Base-by-base conservation (phyloP, 1,284 basidiomycete species). In the Cutaneotrichosporon arboriforme region DNA sequence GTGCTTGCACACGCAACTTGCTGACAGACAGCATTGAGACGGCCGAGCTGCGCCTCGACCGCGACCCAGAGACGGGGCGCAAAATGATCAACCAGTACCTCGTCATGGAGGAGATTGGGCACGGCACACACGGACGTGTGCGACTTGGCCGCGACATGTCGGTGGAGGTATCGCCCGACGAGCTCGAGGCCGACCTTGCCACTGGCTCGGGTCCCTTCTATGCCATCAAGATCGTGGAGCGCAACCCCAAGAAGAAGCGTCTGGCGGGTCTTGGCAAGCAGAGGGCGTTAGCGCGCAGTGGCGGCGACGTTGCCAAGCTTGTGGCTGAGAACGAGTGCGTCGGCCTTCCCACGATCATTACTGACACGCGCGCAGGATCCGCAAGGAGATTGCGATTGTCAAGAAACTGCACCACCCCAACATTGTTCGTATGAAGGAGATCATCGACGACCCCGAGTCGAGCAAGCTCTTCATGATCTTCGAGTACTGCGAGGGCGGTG, bases 371-470 rank as follows among this genome's bases (percentile, higher is more conserved):
- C 51, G 20, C 55, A 76, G 73, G 52, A 73, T 77, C 36, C 85
- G 83, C 36, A 87, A 86, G 43, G 92, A 98, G 76, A 97, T 98
- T 59, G 94, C 93, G 5, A 94, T 98, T 72, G 92, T 98, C 87
- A 97, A 97, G 77, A 93, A 96, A 69, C 85, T 89, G 68, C 79
- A 85, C 55, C 93, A 98, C 71, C 85, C 87, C 0, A 87, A 98
- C 69, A 86, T 98, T 54, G 94, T 98, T 5, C 81, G 86, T 59
- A 81, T 98, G 57, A 84, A 86, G 66, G 92, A 97, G 73, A 92
- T 97, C 67, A 96, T 98, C 63, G 93, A 98, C 73, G 94, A 97
- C 75, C 84, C 85, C 21, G 81, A 88, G 58, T 84, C 83, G 57
- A 88, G 89, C 70, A 90, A 89, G 77, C 88, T 97, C 39, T 96